Percentiles rank a stretch among this genome's conserved stretches.
Conservation (phyloP, 2,329 filamentous ascomycete genomes). For the Phaeoacremonium minimum region DNA sequence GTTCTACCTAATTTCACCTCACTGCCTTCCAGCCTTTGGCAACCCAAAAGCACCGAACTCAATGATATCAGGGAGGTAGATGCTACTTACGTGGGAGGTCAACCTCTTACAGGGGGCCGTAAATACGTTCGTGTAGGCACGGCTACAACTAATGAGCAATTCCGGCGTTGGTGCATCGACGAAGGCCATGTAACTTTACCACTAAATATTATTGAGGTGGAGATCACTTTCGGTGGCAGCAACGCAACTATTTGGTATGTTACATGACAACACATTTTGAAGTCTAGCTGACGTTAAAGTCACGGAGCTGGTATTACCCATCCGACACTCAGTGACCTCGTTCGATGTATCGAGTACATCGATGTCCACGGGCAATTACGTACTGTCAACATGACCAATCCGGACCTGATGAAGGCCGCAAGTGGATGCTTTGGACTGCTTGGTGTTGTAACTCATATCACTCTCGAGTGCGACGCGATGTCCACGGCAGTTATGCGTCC, state of each 20-base stretch:
- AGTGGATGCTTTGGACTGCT: conserved; percentile 40
- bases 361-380: conserved; percentile 37
- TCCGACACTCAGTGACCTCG: conserved; percentile 38
- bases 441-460: conserved; percentile 43
- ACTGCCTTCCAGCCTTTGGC: conserved; percentile 19
- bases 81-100: too few species aligned
- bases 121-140: conserved; percentile 34
- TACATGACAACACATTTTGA: too few species aligned
- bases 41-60: conserved; percentile 24
- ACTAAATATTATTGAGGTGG: conserved; percentile 40
- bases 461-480: conserved; percentile 40
- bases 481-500: conserved; percentile 40
- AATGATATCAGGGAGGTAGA: conserved; percentile 30
- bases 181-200: conserved; percentile 35
- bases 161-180: conserved; percentile 36
- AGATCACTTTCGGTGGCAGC: conserved; percentile 40
- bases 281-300: too few species aligned
- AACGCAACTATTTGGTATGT: conserved; percentile 41
- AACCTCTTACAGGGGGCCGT: conserved; percentile 20
- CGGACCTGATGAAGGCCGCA: conserved; percentile 32
- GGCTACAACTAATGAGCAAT: conserved; percentile 39
- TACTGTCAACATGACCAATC: conserved; percentile 30
- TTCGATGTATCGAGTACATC: conserved; percentile 41
- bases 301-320: conserved; percentile 39
- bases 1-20: conserved; percentile 29